Evolutionary conservation across 768 basidiomycete species (phyloP).

Genomic region (Agaricus subrufescens): DNA sequence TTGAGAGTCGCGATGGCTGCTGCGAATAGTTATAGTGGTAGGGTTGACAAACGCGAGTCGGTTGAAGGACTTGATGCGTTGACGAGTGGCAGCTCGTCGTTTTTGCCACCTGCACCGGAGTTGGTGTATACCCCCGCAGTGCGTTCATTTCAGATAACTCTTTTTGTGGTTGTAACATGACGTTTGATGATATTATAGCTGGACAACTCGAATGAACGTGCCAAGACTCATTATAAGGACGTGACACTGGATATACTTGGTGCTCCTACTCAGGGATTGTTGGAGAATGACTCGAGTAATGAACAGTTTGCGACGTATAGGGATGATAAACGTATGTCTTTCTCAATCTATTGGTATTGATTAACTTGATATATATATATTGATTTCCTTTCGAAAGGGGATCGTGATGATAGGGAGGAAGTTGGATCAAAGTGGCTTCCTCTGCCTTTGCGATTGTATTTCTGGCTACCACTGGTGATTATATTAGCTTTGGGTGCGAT

Average conservation of each 20-base stretch:
- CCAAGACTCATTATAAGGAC: not conserved
- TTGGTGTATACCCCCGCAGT: no score
- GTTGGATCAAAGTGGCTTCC: constrained; percentile 32
- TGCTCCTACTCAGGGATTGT: not conserved
- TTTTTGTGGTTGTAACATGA: not conserved
- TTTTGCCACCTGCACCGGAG: not conserved
- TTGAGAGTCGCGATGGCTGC: not conserved
- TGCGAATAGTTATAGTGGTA: no score
- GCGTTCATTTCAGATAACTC: not conserved
- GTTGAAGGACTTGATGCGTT: not conserved
- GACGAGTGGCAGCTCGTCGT: not conserved
- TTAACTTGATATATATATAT: not conserved
- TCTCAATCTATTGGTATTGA: not conserved
- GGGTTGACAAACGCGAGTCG: no score
- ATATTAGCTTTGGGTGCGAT: constrained; percentile 35
- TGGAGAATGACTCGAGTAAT: constrained; percentile 1
- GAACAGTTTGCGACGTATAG: constrained; percentile 20
- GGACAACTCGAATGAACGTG: not conserved
- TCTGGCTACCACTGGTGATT: constrained; percentile 38
- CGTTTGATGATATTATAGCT: not conserved
- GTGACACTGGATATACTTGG: constrained; percentile 2
- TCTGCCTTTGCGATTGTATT: constrained; percentile 39
- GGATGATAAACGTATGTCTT: constrained; percentile 7
- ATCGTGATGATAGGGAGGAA: not conserved
- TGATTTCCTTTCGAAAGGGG: not conserved